Conservation (phyloP, 2,329 filamentous ascomycete species). For the Byssothecium circinans region DNA sequence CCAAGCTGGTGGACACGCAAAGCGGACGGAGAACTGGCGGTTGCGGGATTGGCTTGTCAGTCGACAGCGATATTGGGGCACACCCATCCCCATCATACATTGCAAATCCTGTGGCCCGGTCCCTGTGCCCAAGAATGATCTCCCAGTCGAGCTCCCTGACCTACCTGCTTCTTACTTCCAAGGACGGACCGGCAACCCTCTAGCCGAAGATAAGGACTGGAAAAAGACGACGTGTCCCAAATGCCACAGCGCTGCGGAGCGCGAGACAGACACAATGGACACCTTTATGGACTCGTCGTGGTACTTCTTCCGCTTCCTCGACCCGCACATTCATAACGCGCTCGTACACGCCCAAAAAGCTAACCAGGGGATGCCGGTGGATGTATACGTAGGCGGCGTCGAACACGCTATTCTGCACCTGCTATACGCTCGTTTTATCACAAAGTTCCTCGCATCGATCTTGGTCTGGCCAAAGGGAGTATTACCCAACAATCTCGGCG, state of each 20-base stretch:
- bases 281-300: slow-evolving; percentile 95
- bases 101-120: slow-evolving; percentile 76
- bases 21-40: slow-evolving; percentile 72
- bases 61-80: slow-evolving; percentile 89
- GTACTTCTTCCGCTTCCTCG: slow-evolving; percentile 83
- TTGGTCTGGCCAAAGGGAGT: slow-evolving; percentile 45
- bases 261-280: slow-evolving; percentile 94
- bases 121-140: slow-evolving; percentile 72
- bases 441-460: slow-evolving; percentile 74
- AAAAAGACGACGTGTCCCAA: slow-evolving; percentile 74
- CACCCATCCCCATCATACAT: slow-evolving; percentile 86
- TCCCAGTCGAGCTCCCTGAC: slow-evolving; percentile 75
- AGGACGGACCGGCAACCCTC: slow-evolving; percentile 73
- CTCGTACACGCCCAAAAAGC: slow-evolving; percentile 65
- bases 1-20: slow-evolving; percentile 58
- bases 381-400: slow-evolving; percentile 85
- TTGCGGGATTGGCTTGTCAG: slow-evolving; percentile 89
- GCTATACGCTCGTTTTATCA: slow-evolving; percentile 86
- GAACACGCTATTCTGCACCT: slow-evolving; percentile 91
- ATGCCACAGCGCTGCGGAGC: slow-evolving; percentile 69
- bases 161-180: slow-evolving; percentile 69
- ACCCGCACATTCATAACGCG: slow-evolving; percentile 64
- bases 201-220: slow-evolving; percentile 73
- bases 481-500: slow-evolving; percentile 47
- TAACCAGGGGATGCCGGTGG: slow-evolving; percentile 67